Conservation (phyloP, 73 alveolate genomes). For the Blepharisma stoltei region DNA sequence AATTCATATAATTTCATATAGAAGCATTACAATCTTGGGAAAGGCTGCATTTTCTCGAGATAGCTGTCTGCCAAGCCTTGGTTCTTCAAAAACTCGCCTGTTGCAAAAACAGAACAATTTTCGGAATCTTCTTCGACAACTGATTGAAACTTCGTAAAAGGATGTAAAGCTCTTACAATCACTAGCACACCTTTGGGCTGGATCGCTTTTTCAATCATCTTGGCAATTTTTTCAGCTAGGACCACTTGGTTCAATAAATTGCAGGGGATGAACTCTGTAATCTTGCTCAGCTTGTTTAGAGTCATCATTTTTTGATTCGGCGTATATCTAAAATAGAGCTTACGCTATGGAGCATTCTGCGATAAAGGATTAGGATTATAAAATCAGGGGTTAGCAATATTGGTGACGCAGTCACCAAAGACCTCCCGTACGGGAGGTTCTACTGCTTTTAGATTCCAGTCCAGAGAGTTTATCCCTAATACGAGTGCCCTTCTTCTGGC, state of each 20-base stretch:
- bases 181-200: constrained; percentile 36
- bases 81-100: neutral
- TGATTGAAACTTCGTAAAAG: neutral
- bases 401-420: too few species aligned
- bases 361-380: too few species aligned
- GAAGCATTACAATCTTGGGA: too few species aligned
- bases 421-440: too few species aligned
- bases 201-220: constrained; percentile 24
- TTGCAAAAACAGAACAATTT: neutral
- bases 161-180: neutral
- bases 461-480: too few species aligned
- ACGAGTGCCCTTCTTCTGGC: too few species aligned
- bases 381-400: too few species aligned
- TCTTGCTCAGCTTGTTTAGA: constrained; percentile 31
- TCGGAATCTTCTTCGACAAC: constrained; percentile 3
- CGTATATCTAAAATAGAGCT: neutral
- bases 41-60: too few species aligned
- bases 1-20: too few species aligned
- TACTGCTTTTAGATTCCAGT: too few species aligned
- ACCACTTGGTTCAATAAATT: constrained; percentile 32
- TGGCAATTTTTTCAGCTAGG: constrained; percentile 29
- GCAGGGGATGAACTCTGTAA: constrained; percentile 23
- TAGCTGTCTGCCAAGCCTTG: neutral
- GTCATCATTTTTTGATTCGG: constrained; percentile 34
- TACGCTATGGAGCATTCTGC: constrained; percentile 32